Conservation (phyloP, 176 grass and related monocot genomes). For the Pharus latifolius region DNA sequence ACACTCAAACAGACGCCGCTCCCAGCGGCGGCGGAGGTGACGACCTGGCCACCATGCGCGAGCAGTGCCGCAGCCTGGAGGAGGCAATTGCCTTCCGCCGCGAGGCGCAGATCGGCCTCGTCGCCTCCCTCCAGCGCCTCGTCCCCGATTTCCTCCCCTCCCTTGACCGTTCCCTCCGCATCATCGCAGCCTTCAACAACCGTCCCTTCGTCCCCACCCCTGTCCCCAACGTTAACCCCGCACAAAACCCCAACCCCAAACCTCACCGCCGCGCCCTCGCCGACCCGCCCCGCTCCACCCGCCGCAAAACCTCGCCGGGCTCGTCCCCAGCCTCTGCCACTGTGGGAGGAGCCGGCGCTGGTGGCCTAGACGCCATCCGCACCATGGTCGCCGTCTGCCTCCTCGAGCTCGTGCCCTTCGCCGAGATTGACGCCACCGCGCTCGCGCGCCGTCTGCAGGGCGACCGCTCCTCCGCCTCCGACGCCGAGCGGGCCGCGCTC, state of each 20-base stretch:
- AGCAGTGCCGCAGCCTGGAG: constrained; percentile 64
- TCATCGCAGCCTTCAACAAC: constrained; percentile 77
- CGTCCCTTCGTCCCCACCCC: constrained; percentile 70
- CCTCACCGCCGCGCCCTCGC: constrained; percentile 37
- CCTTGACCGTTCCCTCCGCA: constrained; percentile 68
- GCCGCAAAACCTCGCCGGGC: constrained; percentile 41
- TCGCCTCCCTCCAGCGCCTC: constrained; percentile 64
- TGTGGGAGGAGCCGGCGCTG: constrained; percentile 1
- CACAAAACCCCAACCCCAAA: constrained; percentile 28
- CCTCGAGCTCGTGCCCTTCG: constrained; percentile 71
- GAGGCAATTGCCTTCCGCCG: constrained; percentile 51
- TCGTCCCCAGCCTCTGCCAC: constrained; percentile 19
- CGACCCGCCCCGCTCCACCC: constrained; percentile 41
- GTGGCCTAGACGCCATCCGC: constrained; percentile 58
- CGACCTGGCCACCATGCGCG: constrained; percentile 51
- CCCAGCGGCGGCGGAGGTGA: constrained; percentile 34
- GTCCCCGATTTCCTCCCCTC: constrained; percentile 64
- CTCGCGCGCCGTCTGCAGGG: constrained; percentile 65
- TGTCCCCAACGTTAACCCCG: constrained; percentile 25
- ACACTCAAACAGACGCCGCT: constrained; percentile 28
- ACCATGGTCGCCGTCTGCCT: constrained; percentile 90
- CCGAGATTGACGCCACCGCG: constrained; percentile 75
- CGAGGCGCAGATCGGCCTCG: constrained; percentile 58
- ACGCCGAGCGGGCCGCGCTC: constrained; percentile 54
- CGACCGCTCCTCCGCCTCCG: constrained; percentile 53